Evolutionary conservation across 352 stramenopile species (phyloP), one percentile per base, ranked within the genome.

Genomic region (Peronospora tabacina): DNA sequence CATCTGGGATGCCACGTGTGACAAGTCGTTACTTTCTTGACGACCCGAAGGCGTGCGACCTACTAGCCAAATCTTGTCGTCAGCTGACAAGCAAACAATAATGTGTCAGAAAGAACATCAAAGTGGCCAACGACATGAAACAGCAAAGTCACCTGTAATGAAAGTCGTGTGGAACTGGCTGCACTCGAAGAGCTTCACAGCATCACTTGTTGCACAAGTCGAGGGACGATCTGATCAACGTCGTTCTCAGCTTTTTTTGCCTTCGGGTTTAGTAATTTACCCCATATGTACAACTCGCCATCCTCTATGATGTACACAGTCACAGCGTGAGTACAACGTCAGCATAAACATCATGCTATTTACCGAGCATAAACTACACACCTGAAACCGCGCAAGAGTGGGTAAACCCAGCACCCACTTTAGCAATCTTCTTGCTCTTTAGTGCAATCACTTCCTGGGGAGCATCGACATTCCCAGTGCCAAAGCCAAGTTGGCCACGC

Each of bases 101-200:
- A n/a, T 15, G 28, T 20, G 16, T 61, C 29, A 70, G 28, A 56
- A 37, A 22, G 16, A 11, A 7, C 55, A 45, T 41, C 3, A 7
- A 33, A 33, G 19, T 11, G 2, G 2, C 10, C 30, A 1, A 50
- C 41, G 17, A 15, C 16, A 46, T n/a, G 10, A 24, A 15, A 51
- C 20, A 3, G 10, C 28, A 49, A 50, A 52, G 67, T 46, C 43
- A 91, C 76, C 73, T 33, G 82, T 91, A 54, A 89, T 68, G 39
- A 89, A 85, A 22, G 73, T 72, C 44, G 82, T 87, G 62, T 93
- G 82, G 54, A 93, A 93, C 42, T 90, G 80, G 41, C 80, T 93
- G 56, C 79, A 85, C 61, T 84, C 55, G 22, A 85, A 53, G 36
- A 83, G 55, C 24, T 67, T 72, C n/a, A 93, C 74, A 26, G 72